phyloP scores from a whole-genome alignment of 768 basidiomycete genomes.

The Lentinula boryana region DNA sequence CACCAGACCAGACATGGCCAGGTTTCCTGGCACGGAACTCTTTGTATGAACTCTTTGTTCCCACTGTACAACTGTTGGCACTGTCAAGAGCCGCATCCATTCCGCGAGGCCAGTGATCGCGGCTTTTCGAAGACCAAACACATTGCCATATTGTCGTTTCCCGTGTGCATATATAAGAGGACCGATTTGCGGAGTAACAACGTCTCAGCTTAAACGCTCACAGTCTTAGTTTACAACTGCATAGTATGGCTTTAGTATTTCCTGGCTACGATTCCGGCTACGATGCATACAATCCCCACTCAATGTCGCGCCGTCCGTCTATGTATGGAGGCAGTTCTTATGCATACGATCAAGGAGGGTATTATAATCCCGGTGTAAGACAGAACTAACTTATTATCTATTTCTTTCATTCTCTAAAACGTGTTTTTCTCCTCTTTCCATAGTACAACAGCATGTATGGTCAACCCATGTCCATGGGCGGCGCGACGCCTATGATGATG shows the following conservation, averaged over 20 bases:
- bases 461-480: neutral
- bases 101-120: constrained; percentile 7
- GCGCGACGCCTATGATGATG: neutral
- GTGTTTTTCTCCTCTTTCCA: neutral
- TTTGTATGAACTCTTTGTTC: neutral
- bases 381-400: neutral
- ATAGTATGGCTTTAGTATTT: constrained; percentile 7
- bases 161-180: neutral
- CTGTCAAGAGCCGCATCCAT: neutral
- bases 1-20: neutral
- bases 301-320: constrained; percentile 5
- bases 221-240: neutral
- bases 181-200: neutral
- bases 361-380: neutral
- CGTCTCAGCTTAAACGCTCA: neutral
- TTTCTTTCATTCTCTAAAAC: neutral
- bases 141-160: neutral
- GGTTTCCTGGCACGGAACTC: neutral
- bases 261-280: neutral
- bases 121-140: neutral
- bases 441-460: neutral
- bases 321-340: constrained; percentile 3
- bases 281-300: neutral
- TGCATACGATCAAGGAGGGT: neutral
- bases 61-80: neutral